These are phyloP conservation scores for Globisporangium ultimum DNA, from an alignment of 352 stramenopile genomes.

Conservation along the genomic window DNA sequence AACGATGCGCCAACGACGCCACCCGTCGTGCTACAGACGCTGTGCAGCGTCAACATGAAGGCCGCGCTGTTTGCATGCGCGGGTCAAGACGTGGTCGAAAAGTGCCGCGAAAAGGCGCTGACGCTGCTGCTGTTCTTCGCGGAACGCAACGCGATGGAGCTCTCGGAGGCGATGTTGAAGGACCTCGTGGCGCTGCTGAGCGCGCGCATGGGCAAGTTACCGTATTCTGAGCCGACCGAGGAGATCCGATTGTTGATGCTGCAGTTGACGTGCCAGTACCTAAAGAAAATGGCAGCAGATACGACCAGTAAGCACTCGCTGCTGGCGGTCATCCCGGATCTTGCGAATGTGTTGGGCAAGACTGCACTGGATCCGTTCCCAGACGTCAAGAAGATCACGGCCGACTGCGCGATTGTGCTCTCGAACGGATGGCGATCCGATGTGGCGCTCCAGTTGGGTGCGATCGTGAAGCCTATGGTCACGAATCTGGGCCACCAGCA, in stretches of 20 bases:
- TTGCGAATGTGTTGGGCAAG: slow-evolving; percentile 75
- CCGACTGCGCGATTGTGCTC: slow-evolving; percentile 60
- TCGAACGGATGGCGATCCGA: slow-evolving; percentile 47
- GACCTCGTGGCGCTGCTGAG: slow-evolving; percentile 46
- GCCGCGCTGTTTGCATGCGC: slow-evolving; percentile 47
- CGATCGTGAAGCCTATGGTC: slow-evolving; percentile 62
- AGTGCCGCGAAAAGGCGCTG: slow-evolving; percentile 72
- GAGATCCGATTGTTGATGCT: slow-evolving; percentile 77
- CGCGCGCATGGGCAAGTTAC: slow-evolving; percentile 66
- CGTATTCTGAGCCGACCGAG: slow-evolving; percentile 75
- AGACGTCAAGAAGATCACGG: slow-evolving; percentile 75
- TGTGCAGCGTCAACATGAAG: slow-evolving; percentile 45
- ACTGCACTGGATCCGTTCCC: slow-evolving; percentile 71
- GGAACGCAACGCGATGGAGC: slow-evolving; percentile 42
- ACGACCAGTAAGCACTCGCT: slow-evolving; percentile 22
- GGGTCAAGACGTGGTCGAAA: slow-evolving; percentile 57
- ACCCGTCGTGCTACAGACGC: slow-evolving; percentile 29
- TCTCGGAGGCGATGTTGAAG: slow-evolving; percentile 32
- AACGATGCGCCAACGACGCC: slow-evolving; percentile 38
- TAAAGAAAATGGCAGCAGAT: slow-evolving; percentile 43
- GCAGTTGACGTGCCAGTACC: slow-evolving; percentile 45
- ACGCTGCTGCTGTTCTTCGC: slow-evolving; percentile 54
- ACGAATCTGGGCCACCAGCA: slow-evolving; percentile 80
- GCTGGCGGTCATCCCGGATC: slow-evolving; percentile 52
- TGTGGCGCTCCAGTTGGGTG: slow-evolving; percentile 62